Conservation (phyloP, 176 grass and related monocot species). For the Triticum aestivum region IWGSC_CS_RefSeq_v2.1 NC_057794.1:62092845-62093344, state of each 20-base stretch:
- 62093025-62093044: constrained; percentile 44
- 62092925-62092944: not conserved
- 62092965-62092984: not conserved
- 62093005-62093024: not conserved
- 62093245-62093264: not conserved
- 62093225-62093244: constrained; percentile 48
- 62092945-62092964: not conserved
- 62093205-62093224: constrained; percentile 60
- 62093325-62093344: not conserved
- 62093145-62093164: constrained; percentile 28
- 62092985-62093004: not conserved
- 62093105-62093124: constrained; percentile 41
- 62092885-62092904: constrained; percentile 12
- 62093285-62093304: not conserved
- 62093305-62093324: constrained; percentile 13
- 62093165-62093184: not conserved
- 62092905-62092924: constrained; percentile 58
- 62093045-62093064: constrained; percentile 46
- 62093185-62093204: constrained; percentile 30
- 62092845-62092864: constrained; percentile 25
- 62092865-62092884: not conserved
- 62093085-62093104: constrained; percentile 56
- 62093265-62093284: not conserved
- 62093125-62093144: constrained; percentile 46
- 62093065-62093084: constrained; percentile 47